Evolutionary conservation across 176 grass and related monocot species (phyloP), one percentile per base, ranked within the genome.

Genomic region (Eragrostis curvula): DNA sequence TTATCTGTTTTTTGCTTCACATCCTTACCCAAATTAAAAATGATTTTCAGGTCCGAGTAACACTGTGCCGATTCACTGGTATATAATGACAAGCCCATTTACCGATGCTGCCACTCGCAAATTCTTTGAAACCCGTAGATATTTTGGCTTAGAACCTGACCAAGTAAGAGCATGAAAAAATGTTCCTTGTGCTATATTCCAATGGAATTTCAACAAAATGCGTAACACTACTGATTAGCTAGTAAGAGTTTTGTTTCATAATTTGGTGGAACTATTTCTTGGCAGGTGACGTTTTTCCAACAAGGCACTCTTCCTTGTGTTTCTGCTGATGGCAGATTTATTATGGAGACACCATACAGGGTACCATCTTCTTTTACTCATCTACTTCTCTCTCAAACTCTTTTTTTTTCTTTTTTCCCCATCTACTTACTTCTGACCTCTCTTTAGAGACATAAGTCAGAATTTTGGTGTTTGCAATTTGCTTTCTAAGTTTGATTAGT

Each of bases 11-110:
- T 83, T 24, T 24, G 32, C n/a, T 74, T 83, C 29, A 78, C 14
- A 14, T 68, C 7, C 20, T 73, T 40, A 83, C 28, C 73, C 43
- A 30, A 78, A 83, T 53, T 45, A 13, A 48, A 83, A 59, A 86
- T 86, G 71, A 79, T n/a, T 73, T 81, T 45, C 83, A 97, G 88
- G 66, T 85, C 88, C 90, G 2, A 69, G 75, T 80, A 81, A 80
- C 75, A 75, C 48, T 70, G 65, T 85, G 84, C 93, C 80, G 8
- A 96, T 99, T 29, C 93, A 91, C 71, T 99, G 90, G 90, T 99
- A 99, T 84, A 92, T 99, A 88, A 99, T 99, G 96, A 99, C 96
- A 55, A 99, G 96, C 62, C 96, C 96, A 41, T 99, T 99, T 50
- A 99, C 89, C 2, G 86, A 99, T 91, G 90, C 81, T 73, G 60